Evolutionary conservation across 1,284 basidiomycete species (phyloP), one percentile per base, ranked within the genome.

Genomic region (Leccinum subatratum): DNA sequence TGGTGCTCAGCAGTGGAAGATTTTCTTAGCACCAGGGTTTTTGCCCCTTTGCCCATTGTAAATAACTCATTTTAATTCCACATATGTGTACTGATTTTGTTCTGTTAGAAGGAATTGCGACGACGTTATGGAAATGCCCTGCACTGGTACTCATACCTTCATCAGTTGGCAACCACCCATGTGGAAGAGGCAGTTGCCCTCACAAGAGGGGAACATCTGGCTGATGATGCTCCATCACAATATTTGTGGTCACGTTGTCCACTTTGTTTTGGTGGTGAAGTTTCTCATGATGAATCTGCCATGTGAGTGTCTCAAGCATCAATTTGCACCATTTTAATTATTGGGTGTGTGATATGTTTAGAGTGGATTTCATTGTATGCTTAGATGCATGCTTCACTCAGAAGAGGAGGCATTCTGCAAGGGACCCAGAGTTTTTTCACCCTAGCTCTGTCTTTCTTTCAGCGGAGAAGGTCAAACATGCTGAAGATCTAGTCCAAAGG

Each of bases 281-380:
- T 18, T 20, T 34, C 11, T 11, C n/a, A 59, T 59, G 58, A 59
- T 59, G 30, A 59, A 34, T n/a, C 30, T 12, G 32, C 25, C 3
- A 6, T 59, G 58, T 42, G 39, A 42, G 16, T 42, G 39, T 42
- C 39, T 18, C 16, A 42, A 42, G 39, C 16, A 42, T 42, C 39
- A 42, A 42, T 42, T 42, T 42, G 7, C 14, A 16, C 39, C 39
- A 42, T 18, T 39, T 7, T 39, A 39, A 25, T 28, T 57, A 6
- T 11, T 57, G n/a, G 9, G 11, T 51, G 20, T 51, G 18, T 51
- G 20, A 51, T n/a, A n/a, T n/a, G 1, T 51, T 58, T 30, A 58
- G 56, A n/a, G n/a, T 59, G 58, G n/a, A 59, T 25, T 59, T n/a
- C 12, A 59, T 59, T 59, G 58, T 59, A 20, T 59, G 58, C n/a